phyloP scores from a whole-genome alignment of 2,329 filamentous ascomycete species.

The Endoconidiophora laricicola region DNA sequence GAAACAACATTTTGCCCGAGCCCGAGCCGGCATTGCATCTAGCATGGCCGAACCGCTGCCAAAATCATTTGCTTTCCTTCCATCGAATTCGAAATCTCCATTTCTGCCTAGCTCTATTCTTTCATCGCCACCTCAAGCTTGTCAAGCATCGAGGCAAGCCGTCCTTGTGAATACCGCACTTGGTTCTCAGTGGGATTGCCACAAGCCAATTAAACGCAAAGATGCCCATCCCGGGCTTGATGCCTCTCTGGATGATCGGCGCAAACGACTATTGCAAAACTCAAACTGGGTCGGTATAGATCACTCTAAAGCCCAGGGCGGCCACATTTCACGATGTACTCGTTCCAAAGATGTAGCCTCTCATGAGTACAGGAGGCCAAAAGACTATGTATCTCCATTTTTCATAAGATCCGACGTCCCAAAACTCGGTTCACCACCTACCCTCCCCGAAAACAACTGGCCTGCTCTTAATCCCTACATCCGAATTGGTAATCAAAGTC shows the following conservation, averaged over 20 bases:
- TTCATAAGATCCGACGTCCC: not conserved
- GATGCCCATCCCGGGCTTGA: not conserved
- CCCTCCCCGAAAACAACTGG: too few species aligned
- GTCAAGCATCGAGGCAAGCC: not conserved
- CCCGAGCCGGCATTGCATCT: not conserved
- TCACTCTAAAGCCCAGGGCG: not conserved
- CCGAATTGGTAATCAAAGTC: slow-evolving; percentile 10
- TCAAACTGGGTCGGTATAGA: slow-evolving; percentile 4
- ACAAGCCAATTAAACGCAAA: not conserved
- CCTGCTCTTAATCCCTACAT: slow-evolving; percentile 1
- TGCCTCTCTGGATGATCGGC: not conserved
- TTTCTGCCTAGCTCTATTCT: not conserved
- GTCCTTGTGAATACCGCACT: not conserved
- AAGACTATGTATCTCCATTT: not conserved
- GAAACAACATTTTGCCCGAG: slow-evolving; percentile 22
- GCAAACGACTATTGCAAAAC: not conserved
- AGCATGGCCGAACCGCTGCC: not conserved
- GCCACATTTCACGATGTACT: not conserved
- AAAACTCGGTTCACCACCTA: too few species aligned
- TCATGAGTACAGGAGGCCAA: not conserved
- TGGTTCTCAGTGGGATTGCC: not conserved
- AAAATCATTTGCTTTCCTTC: slow-evolving; percentile 5
- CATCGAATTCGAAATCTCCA: not conserved
- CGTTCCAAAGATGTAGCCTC: not conserved
- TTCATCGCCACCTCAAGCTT: not conserved